Conservation (phyloP, 2,329 filamentous ascomycete genomes). For the Calonectria hongkongensis region DNA sequence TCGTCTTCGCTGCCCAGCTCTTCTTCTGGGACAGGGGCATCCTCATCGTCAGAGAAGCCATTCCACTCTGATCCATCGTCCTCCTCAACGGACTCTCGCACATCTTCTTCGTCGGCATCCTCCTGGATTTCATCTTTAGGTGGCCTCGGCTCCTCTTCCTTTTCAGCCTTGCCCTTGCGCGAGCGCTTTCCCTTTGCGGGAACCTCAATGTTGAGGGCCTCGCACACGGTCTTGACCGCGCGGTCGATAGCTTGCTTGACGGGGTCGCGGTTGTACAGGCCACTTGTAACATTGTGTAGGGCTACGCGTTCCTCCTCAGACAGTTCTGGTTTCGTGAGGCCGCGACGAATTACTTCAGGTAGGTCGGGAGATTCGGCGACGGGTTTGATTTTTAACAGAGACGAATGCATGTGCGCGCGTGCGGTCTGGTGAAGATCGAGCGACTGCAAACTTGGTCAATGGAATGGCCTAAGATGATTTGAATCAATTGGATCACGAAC, state of each 20-base stretch:
- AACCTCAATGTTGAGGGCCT: conserved; percentile 67
- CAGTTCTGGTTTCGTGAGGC: conserved; percentile 70
- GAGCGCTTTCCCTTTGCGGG: conserved; percentile 63
- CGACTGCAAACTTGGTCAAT: conserved; percentile 60
- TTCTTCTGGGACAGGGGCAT: conserved; percentile 42
- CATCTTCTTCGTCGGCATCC: conserved; percentile 46
- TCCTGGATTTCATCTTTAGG: conserved; percentile 41
- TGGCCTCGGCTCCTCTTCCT: conserved; percentile 55
- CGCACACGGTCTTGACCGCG: conserved; percentile 70
- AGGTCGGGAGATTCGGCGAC: conserved; percentile 71
- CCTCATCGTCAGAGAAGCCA: conserved; percentile 58
- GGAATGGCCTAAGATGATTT: neutral
- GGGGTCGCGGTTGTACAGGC: conserved; percentile 71
- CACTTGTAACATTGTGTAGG: conserved; percentile 77
- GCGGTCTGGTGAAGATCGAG: conserved; percentile 76
- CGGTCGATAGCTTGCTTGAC: conserved; percentile 70
- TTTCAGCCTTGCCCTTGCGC: conserved; percentile 58
- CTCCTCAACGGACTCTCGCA: conserved; percentile 47
- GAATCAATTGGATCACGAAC: conserved; percentile 54
- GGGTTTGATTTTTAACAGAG: conserved; percentile 72
- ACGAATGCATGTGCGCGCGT: conserved; percentile 73
- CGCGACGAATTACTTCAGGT: conserved; percentile 67
- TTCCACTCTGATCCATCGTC: conserved; percentile 60
- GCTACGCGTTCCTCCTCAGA: conserved; percentile 70
- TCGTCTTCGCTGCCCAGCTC: conserved; percentile 53